A percentile compares a stretch with the other conserved stretches of the same genome.
Evolutionary conservation across 163 green algal species (phyloP).

Genomic region (Volvox carteri): DNA sequence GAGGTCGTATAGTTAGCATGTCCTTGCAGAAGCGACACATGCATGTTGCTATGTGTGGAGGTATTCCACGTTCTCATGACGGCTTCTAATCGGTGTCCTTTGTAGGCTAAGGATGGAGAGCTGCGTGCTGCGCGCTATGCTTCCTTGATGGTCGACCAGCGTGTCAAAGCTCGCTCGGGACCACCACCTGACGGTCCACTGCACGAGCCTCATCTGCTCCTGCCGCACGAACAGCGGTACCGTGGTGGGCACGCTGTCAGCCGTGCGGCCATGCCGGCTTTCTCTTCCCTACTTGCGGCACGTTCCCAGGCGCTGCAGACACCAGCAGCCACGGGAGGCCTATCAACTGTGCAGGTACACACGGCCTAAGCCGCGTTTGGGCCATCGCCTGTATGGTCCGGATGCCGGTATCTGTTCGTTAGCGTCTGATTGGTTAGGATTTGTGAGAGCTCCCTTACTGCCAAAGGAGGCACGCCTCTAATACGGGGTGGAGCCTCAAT

Average conservation of each 20-base stretch:
- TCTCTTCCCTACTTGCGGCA: conserved; percentile 12
- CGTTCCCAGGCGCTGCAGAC: conserved; percentile 24
- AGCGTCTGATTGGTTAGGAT: no score
- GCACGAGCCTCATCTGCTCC: neutral
- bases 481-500: no score
- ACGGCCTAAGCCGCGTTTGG: no score
- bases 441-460: no score
- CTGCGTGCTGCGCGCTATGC: conserved; percentile 7
- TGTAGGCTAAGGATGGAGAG: conserved; percentile 26
- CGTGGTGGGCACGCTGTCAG: neutral
- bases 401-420: no score
- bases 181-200: neutral
- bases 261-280: neutral
- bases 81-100: neutral
- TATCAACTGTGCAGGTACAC: conserved; percentile 48
- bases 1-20: no score
- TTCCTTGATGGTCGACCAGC: neutral
- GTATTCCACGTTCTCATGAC: no score
- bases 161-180: neutral
- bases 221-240: neutral
- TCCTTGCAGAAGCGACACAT: no score
- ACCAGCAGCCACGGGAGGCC: neutral
- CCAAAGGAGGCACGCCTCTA: no score
- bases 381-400: no score
- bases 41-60: no score